These are phyloP conservation scores for Schizonepeta tenuifolia DNA, from an alignment of 257 asterid genomes.

Conservation along the genomic window DNA sequence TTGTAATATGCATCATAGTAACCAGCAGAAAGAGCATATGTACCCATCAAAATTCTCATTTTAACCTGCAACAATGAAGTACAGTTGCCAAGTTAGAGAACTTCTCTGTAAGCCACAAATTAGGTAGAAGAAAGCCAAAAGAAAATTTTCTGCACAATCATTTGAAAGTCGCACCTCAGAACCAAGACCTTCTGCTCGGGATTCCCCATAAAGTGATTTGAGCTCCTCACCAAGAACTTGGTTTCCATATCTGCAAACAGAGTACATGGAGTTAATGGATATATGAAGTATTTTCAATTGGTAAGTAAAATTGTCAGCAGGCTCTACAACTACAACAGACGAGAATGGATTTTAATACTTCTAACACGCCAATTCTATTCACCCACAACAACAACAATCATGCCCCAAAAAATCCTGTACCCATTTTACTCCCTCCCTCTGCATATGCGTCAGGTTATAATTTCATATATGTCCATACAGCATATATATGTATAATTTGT, in stretches of 20 bases:
- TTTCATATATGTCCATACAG: not conserved
- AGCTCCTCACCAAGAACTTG: slow-evolving; percentile 78
- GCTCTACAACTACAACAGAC: no score
- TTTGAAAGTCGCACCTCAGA: slow-evolving; percentile 66
- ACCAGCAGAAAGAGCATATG: slow-evolving; percentile 99
- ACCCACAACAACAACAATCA: slow-evolving; percentile 4
- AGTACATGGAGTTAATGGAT: slow-evolving; percentile 8
- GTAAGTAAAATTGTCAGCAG: slow-evolving; percentile 1
- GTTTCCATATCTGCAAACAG: slow-evolving; percentile 71
- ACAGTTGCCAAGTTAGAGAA: slow-evolving; percentile 18
- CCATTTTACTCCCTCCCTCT: slow-evolving; percentile 7
- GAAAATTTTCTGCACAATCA: slow-evolving; percentile 2
- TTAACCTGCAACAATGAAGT: slow-evolving; percentile 64
- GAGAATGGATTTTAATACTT: not conserved
- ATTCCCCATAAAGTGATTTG: slow-evolving; percentile 73
- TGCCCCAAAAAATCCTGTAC: not conserved
- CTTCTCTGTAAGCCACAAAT: slow-evolving; percentile 5
- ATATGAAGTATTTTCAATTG: not conserved
- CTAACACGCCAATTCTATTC: slow-evolving; percentile 3
- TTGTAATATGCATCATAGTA: slow-evolving; percentile 98
- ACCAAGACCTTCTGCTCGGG: slow-evolving; percentile 96
- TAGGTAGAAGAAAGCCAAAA: slow-evolving; percentile 20
- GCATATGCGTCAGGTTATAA: not conserved
- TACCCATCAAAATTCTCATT: slow-evolving; percentile 95
- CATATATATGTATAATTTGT: not conserved